Evolutionary conservation across 345 rosid genomes (phyloP), one percentile per base, ranked within the genome.

Genomic region (Populus nigra): DNA sequence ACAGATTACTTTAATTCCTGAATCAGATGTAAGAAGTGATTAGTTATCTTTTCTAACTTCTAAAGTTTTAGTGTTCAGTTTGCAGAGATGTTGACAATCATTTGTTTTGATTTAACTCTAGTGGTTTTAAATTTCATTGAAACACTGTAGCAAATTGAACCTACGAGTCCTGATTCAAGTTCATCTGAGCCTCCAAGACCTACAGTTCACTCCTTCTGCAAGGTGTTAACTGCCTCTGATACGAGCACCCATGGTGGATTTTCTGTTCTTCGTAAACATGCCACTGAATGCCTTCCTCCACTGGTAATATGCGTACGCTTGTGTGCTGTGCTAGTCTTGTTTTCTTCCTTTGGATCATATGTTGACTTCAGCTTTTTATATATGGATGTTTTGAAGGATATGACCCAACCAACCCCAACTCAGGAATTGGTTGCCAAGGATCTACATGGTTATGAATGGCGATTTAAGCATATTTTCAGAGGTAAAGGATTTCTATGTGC

Each of bases 241-340:
- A 95, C 99, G 29, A 95, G 99, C 87, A 95, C 99, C 65, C 99
- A 95, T 49, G 99, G 99, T 5, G 99, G 99, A 8, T 93, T 95
- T 84, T 95, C 98, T 76, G 96, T 95, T 80, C 88, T 95, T 22
- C 87, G 97, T 76, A 93, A 90, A 72, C 99, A 95, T 78, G 99
- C 99, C 1, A 90, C 91, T 0, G 98, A 95, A 76, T 95, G 99
- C 83, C 95, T 95, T 82, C 99, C 99, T 78, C 91, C 84, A 0
- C 86, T 95, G 98, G 99, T 95, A 93, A n/a, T 5, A 38, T 29
- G 15, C 53, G 55, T 38, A 11, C 47, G 74, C 18, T 1, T 5
- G 65, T n/a, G 55, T 68, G 38, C 8, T 23, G n/a, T 23, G 9
- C 63, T 27, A 68, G 12, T 53, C 76, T 49, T 2, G 23, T 41